Base-by-base conservation (phyloP, 2,329 filamentous ascomycete genomes). In the Penicillium sp. region DNA sequence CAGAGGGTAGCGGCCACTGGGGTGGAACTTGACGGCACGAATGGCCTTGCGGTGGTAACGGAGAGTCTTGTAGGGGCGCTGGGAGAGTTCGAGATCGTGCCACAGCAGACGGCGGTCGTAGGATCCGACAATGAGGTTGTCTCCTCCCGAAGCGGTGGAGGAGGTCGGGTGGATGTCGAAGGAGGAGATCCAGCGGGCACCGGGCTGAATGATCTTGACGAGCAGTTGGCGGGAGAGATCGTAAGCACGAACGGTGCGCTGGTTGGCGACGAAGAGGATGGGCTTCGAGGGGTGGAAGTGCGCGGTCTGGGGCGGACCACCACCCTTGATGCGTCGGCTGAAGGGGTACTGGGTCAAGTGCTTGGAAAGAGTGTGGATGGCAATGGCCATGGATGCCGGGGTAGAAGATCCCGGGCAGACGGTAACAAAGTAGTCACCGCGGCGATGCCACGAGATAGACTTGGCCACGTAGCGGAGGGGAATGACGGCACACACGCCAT, bases 291-390 rank as follows among this genome's bases (percentile, higher is more conserved):
- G 93, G 69, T 98, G 94, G 78, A 98, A 98, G 59, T 90, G 88
- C 4, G 89, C 90, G 1, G 86, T 85, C 70, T 97, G 91, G 1
- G 90, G 79, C 48, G 87, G 77, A 42, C 85, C 88, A 42, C 88
- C 83, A 51, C 82, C 82, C 63, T 82, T 82, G 56, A 84, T 70
- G 59, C 74, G 69, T 50, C 80, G 79, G 53, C 88, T 85, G 81
- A 98, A 97, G 24, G 93, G 93, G 57, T 93, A 84, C 69, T 98
- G 93, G 3, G 89, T 96, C 39, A 91, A 79, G 71, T 98, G 93
- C 69, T 95, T 95, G 50, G 87, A 91, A 53, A 98, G 75, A 0
- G 91, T 96, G 73, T 98, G 93, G 54, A 98, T 95, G 47, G 88
- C 84, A 46, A 98, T 88, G 4, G 93, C 88, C 43, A 72, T 64